phyloP scores from a whole-genome alignment of 768 basidiomycete genomes.

The Suillus brevipes region DNA sequence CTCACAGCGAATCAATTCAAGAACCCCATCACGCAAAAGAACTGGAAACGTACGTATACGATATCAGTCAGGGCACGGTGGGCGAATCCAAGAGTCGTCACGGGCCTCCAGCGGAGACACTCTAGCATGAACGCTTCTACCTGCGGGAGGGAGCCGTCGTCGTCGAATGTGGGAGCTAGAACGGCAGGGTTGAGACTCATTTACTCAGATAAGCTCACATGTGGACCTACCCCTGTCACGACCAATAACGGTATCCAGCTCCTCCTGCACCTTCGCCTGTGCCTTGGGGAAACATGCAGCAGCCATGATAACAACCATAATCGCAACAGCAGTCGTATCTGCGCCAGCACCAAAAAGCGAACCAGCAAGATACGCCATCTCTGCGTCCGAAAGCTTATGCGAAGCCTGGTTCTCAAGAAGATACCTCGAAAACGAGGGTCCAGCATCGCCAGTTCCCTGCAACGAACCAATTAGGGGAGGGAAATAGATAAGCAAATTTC shows the following conservation, averaged over 20 bases:
- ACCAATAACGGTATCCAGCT: conserved; percentile 55
- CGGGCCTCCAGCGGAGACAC: conserved; percentile 43
- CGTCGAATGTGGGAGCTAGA: conserved; percentile 43
- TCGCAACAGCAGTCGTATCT: conserved; percentile 63
- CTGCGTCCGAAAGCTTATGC: conserved; percentile 54
- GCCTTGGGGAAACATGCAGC: conserved; percentile 55
- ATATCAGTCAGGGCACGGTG: conserved; percentile 68
- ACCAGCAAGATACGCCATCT: conserved; percentile 63
- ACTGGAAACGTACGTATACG: conserved; percentile 47
- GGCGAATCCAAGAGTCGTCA: conserved; percentile 50
- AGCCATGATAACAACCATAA: conserved; percentile 58
- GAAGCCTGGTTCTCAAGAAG: conserved; percentile 56
- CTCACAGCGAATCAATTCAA: neutral
- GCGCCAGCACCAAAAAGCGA: conserved; percentile 68
- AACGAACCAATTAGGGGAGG: too few relatives aligned
- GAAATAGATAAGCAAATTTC: too few relatives aligned
- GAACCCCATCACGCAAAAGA: too few relatives aligned
- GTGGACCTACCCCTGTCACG: conserved; percentile 31
- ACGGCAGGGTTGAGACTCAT: conserved; percentile 4
- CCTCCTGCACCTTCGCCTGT: conserved; percentile 50
- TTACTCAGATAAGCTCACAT: neutral
- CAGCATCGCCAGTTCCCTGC: conserved; percentile 23
- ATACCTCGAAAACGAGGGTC: conserved; percentile 55
- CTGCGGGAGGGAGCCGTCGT: conserved; percentile 36
- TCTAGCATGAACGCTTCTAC: conserved; percentile 44